Percentiles rank a stretch among this genome's conserved stretches.
These are phyloP conservation scores for Neurospora tetrasperma DNA, from an alignment of 495 filamentous ascomycete species.

Conservation along the genomic window DNA sequence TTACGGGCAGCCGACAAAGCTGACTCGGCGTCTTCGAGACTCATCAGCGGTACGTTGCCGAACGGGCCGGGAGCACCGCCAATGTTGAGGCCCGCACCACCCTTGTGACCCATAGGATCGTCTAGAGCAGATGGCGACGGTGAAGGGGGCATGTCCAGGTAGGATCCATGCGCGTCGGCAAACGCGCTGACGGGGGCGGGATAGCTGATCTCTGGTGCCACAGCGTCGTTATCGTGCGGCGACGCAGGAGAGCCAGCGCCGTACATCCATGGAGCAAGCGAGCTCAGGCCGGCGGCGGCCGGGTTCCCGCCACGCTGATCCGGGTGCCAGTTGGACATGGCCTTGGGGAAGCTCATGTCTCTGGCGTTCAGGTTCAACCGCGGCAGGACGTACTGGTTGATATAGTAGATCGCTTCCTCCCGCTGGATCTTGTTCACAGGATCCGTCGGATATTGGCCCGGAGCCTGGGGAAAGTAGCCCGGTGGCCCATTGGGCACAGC, in stretches of 20 bases:
- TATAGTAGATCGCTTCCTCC: slow-evolving; percentile 53
- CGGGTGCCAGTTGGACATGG: slow-evolving; percentile 14
- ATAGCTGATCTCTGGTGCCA: slow-evolving; percentile 24
- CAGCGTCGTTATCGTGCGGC: slow-evolving; percentile 11
- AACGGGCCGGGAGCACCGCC: slow-evolving; percentile 20
- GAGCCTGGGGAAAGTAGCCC: slow-evolving; percentile 37
- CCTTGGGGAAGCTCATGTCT: slow-evolving; percentile 25
- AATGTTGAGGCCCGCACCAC: background rate
- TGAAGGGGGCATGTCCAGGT: background rate
- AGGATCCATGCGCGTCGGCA: background rate
- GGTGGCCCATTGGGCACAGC: slow-evolving; percentile 47
- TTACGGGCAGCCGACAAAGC: slow-evolving; percentile 46
- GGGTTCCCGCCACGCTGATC: slow-evolving; percentile 6
- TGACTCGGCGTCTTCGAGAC: slow-evolving; percentile 51
- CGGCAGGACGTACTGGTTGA: slow-evolving; percentile 56
- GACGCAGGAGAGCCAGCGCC: slow-evolving; percentile 16
- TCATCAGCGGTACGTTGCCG: slow-evolving; percentile 40
- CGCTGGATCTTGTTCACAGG: slow-evolving; percentile 47
- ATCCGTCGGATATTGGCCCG: slow-evolving; percentile 34
- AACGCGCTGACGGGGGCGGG: slow-evolving; percentile 20
- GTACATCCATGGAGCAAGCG: slow-evolving; percentile 37
- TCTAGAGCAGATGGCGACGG: background rate
- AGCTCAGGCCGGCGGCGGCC: slow-evolving; percentile 20
- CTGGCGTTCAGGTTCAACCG: slow-evolving; percentile 34
- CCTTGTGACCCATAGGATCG: background rate